Evolutionary conservation across 1,284 basidiomycete species (phyloP).

Genomic region (Ganoderma sinense): DNA sequence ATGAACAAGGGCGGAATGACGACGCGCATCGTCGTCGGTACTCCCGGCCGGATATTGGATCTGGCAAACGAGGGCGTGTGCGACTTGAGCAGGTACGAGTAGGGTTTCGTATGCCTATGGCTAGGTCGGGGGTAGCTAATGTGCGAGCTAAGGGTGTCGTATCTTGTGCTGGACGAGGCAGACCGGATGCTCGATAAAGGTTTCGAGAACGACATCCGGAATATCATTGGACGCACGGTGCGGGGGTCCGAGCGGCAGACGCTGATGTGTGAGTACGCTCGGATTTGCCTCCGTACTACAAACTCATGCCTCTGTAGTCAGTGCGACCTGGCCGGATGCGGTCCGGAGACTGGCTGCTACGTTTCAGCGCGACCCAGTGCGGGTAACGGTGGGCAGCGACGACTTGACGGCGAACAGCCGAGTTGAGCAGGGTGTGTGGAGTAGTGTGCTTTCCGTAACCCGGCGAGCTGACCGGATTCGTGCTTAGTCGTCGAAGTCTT

Average conservation of each 20-base stretch:
- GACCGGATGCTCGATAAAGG: conserved; percentile 99
- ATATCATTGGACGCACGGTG: conserved; percentile 87
- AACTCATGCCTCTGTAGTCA: conserved; percentile 61
- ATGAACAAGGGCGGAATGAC: conserved; percentile 56
- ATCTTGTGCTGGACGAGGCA: conserved; percentile 96
- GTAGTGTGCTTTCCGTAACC: neutral
- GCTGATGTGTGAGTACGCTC: conserved; percentile 82
- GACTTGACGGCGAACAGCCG: conserved; percentile 95
- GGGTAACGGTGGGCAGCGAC: conserved; percentile 95
- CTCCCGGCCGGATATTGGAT: conserved; percentile 93
- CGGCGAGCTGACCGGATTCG: neutral
- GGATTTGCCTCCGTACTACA: neutral
- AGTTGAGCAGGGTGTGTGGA: conserved; percentile 70
- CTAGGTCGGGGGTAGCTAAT: neutral
- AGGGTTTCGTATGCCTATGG: neutral
- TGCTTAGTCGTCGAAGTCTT: conserved; percentile 82
- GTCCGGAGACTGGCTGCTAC: conserved; percentile 94
- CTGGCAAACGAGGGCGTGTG: conserved; percentile 87
- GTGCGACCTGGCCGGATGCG: conserved; percentile 97
- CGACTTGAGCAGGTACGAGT: conserved; percentile 76
- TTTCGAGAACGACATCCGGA: conserved; percentile 97
- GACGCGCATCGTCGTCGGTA: conserved; percentile 89
- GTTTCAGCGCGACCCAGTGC: conserved; percentile 87
- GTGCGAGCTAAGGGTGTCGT: conserved; percentile 68
- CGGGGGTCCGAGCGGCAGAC: conserved; percentile 79